These are phyloP conservation scores for Clonostachys rosea DNA, from an alignment of 2,329 filamentous ascomycete genomes.

Conservation along the genomic window DNA sequence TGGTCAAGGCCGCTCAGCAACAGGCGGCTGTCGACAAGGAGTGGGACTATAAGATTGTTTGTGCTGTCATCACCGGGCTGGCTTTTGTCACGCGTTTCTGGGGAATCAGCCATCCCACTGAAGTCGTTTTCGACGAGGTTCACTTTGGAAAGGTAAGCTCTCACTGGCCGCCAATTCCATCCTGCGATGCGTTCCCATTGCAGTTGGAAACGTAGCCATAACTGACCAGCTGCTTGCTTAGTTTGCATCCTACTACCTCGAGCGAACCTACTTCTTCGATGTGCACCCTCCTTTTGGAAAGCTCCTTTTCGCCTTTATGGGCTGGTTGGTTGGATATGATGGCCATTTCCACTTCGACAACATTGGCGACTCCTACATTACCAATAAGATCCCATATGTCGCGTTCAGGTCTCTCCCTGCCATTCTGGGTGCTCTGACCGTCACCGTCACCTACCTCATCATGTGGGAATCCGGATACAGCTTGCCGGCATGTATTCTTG, in stretches of 20 bases:
- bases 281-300: slow-evolving; percentile 98
- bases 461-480: slow-evolving; percentile 99
- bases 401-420: slow-evolving; percentile 93
- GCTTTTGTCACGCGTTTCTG: slow-evolving; percentile 93
- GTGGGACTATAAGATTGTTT: slow-evolving; percentile 78
- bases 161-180: neutral
- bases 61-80: slow-evolving; percentile 71
- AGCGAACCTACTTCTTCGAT: slow-evolving; percentile 99
- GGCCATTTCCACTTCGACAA: slow-evolving; percentile 98
- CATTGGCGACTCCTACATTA: slow-evolving; percentile 96
- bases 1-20: slow-evolving; percentile 31
- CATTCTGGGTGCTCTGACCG: slow-evolving; percentile 84
- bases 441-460: slow-evolving; percentile 90
- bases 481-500: slow-evolving; percentile 83
- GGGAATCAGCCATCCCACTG: slow-evolving; percentile 90
- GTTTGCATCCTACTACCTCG: slow-evolving; percentile 80
- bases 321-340: slow-evolving; percentile 96
- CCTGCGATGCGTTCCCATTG: neutral
- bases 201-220: neutral
- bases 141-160: slow-evolving; percentile 92
- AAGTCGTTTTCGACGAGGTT: slow-evolving; percentile 98
- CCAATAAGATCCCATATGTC: slow-evolving; percentile 95
- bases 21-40: slow-evolving; percentile 47
- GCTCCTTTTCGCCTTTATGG: slow-evolving; percentile 93
- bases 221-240: slow-evolving; percentile 19